Percentiles rank a stretch among this genome's conserved stretches.
Evolutionary conservation across 2,329 filamentous ascomycete species (phyloP).

Genomic region (Fusarium decemcellulare): DNA sequence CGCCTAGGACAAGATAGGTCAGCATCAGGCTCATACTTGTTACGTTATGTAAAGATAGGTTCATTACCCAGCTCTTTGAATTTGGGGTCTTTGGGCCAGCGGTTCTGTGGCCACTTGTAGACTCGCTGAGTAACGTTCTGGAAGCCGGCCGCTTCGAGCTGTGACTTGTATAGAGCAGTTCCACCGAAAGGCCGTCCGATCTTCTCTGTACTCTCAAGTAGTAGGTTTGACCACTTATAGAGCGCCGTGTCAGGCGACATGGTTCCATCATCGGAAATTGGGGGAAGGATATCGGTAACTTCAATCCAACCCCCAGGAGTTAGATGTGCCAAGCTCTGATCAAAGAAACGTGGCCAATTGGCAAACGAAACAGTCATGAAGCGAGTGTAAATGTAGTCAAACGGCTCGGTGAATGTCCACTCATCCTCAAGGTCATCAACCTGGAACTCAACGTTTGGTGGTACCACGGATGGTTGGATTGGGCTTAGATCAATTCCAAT

Average conservation of each 20-base stretch:
- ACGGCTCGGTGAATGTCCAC: constrained; percentile 39
- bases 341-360: constrained; percentile 38
- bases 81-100: constrained; percentile 63
- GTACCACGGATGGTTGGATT: constrained; percentile 36
- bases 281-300: constrained; percentile 35
- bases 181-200: constrained; percentile 47
- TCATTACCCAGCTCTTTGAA: constrained; percentile 62
- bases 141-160: constrained; percentile 65
- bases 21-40: neutral
- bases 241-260: constrained; percentile 34
- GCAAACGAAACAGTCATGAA: constrained; percentile 39
- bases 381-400: constrained; percentile 43
- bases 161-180: constrained; percentile 37
- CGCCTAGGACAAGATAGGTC: neutral
- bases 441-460: constrained; percentile 43
- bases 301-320: constrained; percentile 42
- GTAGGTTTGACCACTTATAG: constrained; percentile 38
- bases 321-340: constrained; percentile 38
- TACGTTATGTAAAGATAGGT: neutral
- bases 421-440: constrained; percentile 44
- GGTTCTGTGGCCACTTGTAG: constrained; percentile 62
- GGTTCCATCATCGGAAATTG: constrained; percentile 14
- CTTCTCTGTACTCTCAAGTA: constrained; percentile 44
- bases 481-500: constrained; percentile 40
- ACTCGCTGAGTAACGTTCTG: constrained; percentile 60